Evolutionary conservation across 176 grass and related monocot genomes (phyloP), one percentile per base, ranked within the genome.

Genomic region (Alloteropsis semialata): DNA sequence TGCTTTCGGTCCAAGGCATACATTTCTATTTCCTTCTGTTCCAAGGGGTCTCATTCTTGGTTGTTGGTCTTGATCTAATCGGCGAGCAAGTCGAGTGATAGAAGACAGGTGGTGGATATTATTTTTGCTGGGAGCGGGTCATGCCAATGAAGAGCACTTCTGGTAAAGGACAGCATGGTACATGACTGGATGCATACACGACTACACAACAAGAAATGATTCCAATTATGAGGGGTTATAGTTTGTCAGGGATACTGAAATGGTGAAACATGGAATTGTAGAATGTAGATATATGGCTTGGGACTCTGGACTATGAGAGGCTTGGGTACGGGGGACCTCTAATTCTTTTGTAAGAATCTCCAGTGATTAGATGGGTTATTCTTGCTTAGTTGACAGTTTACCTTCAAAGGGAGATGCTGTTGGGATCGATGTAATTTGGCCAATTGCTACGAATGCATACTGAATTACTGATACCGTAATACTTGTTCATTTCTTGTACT

Each of bases 1-100:
- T 94, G 81, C 82, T 92, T 15, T 89, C 92, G 5, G 84, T 91
- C 29, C 89, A 91, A 75, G 89, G 92, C 69, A 89, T 94, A 73
- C 92, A 94, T 82, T 94, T 94, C 82, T 94, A 91, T 78, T 91
- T 94, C 80, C 89, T 91, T 73, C 76, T 91, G 30, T 94, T 94
- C 66, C 92, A 94, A 84, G 92, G 92, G 59, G 75, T 82, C 16
- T 87, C 89, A 22, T 94, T 94, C 78, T 67, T 94, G 73, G 73
- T 94, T 7, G 92, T 94, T 34, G 89, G 92, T 13, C 89, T 94
- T 17, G 87, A 94, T 75, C 59, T 94, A 46, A 87, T 94, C 5
- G 92, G 92, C 9, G 89, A 94, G 75, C 92, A 94, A 65, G 76
- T 94, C 1, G 90, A 84, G 77, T 94, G 77, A 94, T 76, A 76